Conservation (phyloP, 441 rosid species). For the Omphalea diandra region DNA sequence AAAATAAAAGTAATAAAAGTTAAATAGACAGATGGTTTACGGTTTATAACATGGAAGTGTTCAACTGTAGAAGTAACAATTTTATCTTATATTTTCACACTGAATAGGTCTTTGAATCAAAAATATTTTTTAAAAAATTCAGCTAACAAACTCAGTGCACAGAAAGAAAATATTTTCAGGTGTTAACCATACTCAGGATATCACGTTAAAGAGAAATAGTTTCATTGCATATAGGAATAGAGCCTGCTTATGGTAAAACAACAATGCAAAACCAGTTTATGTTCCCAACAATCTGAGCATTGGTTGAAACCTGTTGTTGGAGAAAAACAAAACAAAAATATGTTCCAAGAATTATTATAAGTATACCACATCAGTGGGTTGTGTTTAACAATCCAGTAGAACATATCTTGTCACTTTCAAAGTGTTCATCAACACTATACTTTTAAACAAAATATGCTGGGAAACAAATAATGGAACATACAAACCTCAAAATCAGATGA, state of each 20-base stretch:
- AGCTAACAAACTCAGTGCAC: neutral
- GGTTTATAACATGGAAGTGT: neutral
- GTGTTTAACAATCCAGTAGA: too few species aligned
- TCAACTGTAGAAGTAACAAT: neutral
- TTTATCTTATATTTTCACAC: neutral
- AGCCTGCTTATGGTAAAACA: too few species aligned
- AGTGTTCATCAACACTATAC: neutral
- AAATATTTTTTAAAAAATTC: neutral
- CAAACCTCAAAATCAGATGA: constrained; percentile 95
- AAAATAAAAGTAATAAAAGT: neutral
- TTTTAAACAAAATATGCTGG: neutral
- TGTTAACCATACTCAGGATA: neutral
- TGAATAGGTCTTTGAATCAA: too few species aligned
- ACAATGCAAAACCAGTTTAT: neutral
- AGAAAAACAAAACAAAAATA: neutral
- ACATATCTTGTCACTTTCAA: neutral
- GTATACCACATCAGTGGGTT: too few species aligned
- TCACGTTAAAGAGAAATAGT: neutral
- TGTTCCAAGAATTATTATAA: too few species aligned
- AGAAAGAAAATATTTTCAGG: neutral
- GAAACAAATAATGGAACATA: neutral
- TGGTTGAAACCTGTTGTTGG: neutral
- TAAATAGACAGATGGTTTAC: neutral
- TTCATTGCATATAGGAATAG: too few species aligned
- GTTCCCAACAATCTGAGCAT: neutral